Base-by-base conservation (phyloP, 345 rosid genomes). In the Lepidium didymum region DNA sequence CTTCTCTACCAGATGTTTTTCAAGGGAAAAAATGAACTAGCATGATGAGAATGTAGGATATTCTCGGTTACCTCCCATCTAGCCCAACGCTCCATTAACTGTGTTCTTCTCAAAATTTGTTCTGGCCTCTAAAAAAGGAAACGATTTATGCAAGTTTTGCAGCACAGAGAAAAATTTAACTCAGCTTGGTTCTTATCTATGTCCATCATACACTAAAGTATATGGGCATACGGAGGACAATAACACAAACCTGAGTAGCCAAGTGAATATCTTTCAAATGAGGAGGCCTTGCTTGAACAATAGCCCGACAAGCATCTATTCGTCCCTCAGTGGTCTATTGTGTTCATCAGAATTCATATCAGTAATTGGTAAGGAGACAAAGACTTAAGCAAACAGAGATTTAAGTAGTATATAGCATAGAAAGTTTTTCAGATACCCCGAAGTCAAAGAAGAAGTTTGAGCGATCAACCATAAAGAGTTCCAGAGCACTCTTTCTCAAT, bases 391-490 rank as follows among this genome's bases (percentile, higher is more conserved):
- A 46, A 50, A 51, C 7, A 19, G 4, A 42, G 21, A 23, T 7
- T 34, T 4, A 25, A 13, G 12, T 55, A 14, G 31, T 27, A 29
- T 49, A 4, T 34, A 19, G 35, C 41, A 51, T 14, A 51, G 56
- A 64, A 18, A 59, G 10, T 23, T 31, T 46, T 67, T 56, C 54
- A 68, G 18, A 73, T 87, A 94, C 99, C 96, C 83, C 84, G 55
- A 94, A 94, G 79, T 94, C 96, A 84, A 94, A 89, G 82, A 89
- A 94, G 86, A 82, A 91, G 81, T 89, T 94, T 56, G 96, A 87
- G 31, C 91, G 90, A 64, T 94, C 97, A 71, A 89, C 83, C 99
- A 94, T 83, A 75, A 91, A 94, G 68, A 94, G 74, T 80, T 94
- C 99, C 74, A 94, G 75, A 64, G 93, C 99, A 81, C 96, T 91